Evolutionary conservation across 2,329 filamentous ascomycete genomes (phyloP), one percentile per base, ranked within the genome.

Genomic region (Ampelomyces quisqualis): DNA sequence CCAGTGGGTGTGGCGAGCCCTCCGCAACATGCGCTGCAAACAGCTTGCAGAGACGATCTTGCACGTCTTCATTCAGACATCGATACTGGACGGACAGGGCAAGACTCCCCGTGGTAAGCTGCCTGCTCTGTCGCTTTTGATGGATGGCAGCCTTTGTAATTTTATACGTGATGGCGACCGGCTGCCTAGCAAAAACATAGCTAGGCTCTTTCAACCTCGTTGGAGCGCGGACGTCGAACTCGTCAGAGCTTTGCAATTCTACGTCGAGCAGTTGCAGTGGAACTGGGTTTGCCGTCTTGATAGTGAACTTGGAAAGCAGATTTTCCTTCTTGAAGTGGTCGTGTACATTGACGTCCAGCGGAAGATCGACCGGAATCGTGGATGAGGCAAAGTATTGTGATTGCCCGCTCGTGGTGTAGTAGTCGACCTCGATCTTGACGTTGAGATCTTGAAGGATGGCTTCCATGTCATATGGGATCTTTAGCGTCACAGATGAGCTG

Each of bases 301-400:
- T 85, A 10, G 88, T 95, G 65, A 98, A 98, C 7, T 85, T 85
- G 0, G 90, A 96, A 60, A 93, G 93, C 0, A 97, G 76, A 0
- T 81, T 77, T 6, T 82, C 73, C 49, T 88, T 82, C 63, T 95
- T 95, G 74, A 97, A 97, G 19, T 94, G 81, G 56, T 98, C 93
- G 58, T 97, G 90, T 5, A 98, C 93, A 52, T 97, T 97, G 48
- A 98, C 93, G 3, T 91, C 90, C 3, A 98, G 76, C 0, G 89
- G 88, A 4, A 98, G 74, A 1, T 86, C 79, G 2, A 93, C 85
- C 2, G 84, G 78, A 14, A 94, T 76, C 3, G 76, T 79, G 14
- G 80, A 78, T 6, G 77, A 75, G 11, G 78, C 79, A 11, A 81
- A 77, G 61, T 84, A 85, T 38, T 77, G 74, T 50, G 88, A 87